Evolutionary conservation across 345 rosid species (phyloP), one percentile per base, ranked within the genome.

Genomic region (Citrus mangshanensis): DNA sequence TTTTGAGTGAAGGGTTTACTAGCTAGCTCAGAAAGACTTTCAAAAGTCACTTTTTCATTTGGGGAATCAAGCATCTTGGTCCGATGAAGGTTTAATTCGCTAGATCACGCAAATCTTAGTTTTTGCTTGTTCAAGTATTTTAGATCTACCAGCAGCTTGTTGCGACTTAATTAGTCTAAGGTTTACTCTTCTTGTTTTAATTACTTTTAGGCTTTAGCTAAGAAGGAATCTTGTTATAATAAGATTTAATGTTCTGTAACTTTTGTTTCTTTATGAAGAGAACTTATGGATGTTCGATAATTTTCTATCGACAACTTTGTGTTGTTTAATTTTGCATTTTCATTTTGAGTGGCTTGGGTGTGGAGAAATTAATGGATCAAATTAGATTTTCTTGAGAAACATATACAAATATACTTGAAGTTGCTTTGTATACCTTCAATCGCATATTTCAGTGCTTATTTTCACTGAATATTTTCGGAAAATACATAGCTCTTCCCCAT

Each of bases 21-120:
- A 13, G 51, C 18, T 46, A 46, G 5, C 51, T 46, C 51, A 46
- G 51, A 12, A 67, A 37, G 25, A 25, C 59, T 21, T 37, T 58
- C 24, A 28, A 14, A 64, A 64, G n/a, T 46, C 34, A 30, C 55
- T 24, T 78, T 60, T 25, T 24, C 61, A 46, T 4, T 5, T 6
- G 89, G 89, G 89, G 89, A 86, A 86, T 86, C 82, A 86, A 82
- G 85, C 89, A 75, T 86, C 89, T 82, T 73, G 89, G 89, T 86
- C 87, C 87, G 87, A 84, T 80, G 59, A 84, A 78, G 59, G 13
- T 68, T n/a, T 68, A 42, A 27, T 79, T 78, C 68, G 64, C 79
- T 72, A 62, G 77, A 76, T 64, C 80, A 71, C 70, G 70, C 72
- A 62, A 74, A 65, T 54, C 24, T 66, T 24, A 34, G 9, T n/a